Conservation (phyloP, 1,284 basidiomycete genomes). For the Pseudozyma sp. region DNA sequence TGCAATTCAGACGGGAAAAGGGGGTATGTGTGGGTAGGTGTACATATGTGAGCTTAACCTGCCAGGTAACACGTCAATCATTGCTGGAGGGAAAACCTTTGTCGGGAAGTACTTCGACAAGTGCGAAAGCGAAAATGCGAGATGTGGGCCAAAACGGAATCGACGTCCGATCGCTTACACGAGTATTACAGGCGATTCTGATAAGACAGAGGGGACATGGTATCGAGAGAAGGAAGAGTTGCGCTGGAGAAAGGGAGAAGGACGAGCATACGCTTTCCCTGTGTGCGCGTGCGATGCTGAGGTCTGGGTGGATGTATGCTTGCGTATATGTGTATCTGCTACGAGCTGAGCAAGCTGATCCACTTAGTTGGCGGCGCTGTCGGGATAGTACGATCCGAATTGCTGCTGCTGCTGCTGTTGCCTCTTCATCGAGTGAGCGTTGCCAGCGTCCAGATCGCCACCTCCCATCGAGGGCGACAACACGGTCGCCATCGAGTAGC, state of each 20-base stretch:
- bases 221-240: no score
- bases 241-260: no score
- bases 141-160: neutral
- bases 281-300: no score
- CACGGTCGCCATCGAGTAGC: constrained; percentile 19
- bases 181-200: no score
- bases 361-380: constrained; percentile 7
- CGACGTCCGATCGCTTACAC: no score
- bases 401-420: constrained; percentile 16
- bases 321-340: neutral
- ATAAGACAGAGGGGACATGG: no score
- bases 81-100: no score
- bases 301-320: neutral
- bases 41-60: neutral
- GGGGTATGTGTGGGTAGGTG: neutral
- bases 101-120: no score
- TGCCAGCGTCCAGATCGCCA: constrained; percentile 10
- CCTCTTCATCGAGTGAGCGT: constrained; percentile 5
- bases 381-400: constrained; percentile 27
- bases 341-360: neutral
- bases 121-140: neutral
- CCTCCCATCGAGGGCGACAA: constrained; percentile 20
- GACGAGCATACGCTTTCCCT: neutral
- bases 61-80: no score
- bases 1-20: neutral